Conservation (phyloP, 768 basidiomycete genomes). For the Trametes maxima region DNA sequence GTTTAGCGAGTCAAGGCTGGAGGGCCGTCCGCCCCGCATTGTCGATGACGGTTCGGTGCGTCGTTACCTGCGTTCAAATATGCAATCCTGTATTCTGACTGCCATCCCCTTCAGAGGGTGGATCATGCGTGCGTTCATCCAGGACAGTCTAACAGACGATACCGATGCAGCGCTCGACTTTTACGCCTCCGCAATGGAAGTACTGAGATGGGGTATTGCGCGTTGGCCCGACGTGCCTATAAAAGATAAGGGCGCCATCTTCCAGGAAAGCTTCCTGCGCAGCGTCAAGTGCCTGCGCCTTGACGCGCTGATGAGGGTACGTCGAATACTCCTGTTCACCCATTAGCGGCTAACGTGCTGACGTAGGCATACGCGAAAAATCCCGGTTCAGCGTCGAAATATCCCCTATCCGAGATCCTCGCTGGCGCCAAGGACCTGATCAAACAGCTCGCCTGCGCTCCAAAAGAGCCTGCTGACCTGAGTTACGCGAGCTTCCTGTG, state of each 20-base stretch:
- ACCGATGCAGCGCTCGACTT: constrained; percentile 35
- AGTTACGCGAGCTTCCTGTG: neutral
- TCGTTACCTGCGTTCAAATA: neutral
- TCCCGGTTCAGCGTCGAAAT: neutral
- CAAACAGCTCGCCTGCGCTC: neutral
- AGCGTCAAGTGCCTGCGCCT: constrained; percentile 43
- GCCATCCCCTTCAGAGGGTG: constrained; percentile 34
- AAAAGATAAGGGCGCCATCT: constrained; percentile 46
- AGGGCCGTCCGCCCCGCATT: constrained; percentile 37
- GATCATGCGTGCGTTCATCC: constrained; percentile 44
- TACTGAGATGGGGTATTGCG: constrained; percentile 46
- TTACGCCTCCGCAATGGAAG: constrained; percentile 39
- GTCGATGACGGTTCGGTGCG: constrained; percentile 39
- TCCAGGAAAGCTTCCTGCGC: constrained; percentile 44
- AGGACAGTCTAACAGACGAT: constrained; percentile 22
- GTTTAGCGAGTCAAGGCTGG: constrained; percentile 31
- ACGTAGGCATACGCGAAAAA: neutral
- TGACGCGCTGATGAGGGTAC: constrained; percentile 38
- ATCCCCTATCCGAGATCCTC: neutral
- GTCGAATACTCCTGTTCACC: neutral
- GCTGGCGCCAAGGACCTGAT: constrained; percentile 8
- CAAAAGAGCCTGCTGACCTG: neutral
- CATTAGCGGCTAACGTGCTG: too few relatives aligned
- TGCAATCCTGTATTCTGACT: neutral
- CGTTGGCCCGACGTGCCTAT: constrained; percentile 41